These are phyloP conservation scores for Vicia sativa DNA, from an alignment of 306 rosid genomes.

Conservation along the genomic window DNA sequence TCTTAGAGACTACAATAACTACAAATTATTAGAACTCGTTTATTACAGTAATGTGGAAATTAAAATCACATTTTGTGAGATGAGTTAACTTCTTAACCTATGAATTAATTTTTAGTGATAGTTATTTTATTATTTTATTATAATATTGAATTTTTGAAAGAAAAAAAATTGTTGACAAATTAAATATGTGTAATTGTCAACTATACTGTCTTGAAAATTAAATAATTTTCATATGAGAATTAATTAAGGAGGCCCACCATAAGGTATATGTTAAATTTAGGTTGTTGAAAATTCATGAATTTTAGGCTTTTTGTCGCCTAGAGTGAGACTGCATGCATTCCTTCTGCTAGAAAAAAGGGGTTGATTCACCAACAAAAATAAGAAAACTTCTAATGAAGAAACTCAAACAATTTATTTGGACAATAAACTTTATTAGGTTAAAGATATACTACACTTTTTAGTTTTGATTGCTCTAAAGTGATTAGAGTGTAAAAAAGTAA, in stretches of 20 bases:
- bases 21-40: no score
- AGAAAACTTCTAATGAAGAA: not conserved
- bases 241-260: conserved; percentile 30
- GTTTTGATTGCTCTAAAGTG: not conserved
- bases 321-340: not conserved
- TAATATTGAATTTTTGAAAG: not conserved
- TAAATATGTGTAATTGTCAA: conserved; percentile 27
- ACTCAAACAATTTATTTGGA: not conserved
- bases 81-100: no score
- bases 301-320: conserved; percentile 9
- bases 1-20: no score
- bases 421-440: not conserved
- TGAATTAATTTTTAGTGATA: no score
- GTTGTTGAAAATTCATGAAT: conserved; percentile 36
- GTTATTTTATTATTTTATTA: not conserved
- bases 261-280: conserved; percentile 28
- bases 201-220: conserved; percentile 5
- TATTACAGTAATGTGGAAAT: no score
- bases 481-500: not conserved
- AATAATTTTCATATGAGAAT: not conserved
- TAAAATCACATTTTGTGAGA: no score
- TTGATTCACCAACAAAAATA: conserved; percentile 17
- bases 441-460: not conserved
- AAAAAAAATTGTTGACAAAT: not conserved
- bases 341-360: not conserved